A percentile compares a stretch with the other conserved stretches of the same genome.
These are phyloP conservation scores for Monosporascus sp. DNA, from an alignment of 2,329 filamentous ascomycete species.

Conservation along the genomic window DNA sequence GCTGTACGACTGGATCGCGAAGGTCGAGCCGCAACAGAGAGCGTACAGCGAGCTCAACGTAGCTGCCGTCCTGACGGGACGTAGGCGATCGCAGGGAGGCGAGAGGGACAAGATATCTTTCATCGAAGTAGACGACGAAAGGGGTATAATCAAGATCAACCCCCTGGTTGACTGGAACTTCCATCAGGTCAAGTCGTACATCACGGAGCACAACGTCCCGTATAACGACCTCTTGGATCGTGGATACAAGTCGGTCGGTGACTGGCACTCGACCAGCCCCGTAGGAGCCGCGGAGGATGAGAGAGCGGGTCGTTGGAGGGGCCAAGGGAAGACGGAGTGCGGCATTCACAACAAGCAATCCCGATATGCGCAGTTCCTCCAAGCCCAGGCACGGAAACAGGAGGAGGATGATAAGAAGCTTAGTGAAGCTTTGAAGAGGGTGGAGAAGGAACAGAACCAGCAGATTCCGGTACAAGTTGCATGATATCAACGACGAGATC, in stretches of 20 bases:
- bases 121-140: constrained; percentile 83
- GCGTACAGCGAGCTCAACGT: constrained; percentile 85
- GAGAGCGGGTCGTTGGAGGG: constrained; percentile 95
- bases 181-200: constrained; percentile 80
- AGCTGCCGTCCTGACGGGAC: constrained; percentile 85
- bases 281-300: constrained; percentile 91
- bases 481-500: not conserved
- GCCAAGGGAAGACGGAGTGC: constrained; percentile 91
- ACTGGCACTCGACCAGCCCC: constrained; percentile 95
- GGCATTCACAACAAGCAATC: constrained; percentile 98
- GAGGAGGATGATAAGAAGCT: constrained; percentile 38
- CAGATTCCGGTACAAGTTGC: not conserved
- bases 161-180: constrained; percentile 94
- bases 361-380: constrained; percentile 80
- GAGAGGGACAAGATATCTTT: constrained; percentile 87
- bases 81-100: constrained; percentile 85
- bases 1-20: constrained; percentile 93
- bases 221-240: constrained; percentile 88
- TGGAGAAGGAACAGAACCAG: constrained; percentile 8
- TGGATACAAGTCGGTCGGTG: constrained; percentile 97
- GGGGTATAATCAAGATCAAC: constrained; percentile 94
- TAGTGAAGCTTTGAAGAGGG: constrained; percentile 15
- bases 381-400: constrained; percentile 65
- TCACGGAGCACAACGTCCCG: constrained; percentile 79
- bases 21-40: constrained; percentile 92